phyloP scores from a whole-genome alignment of 2,329 filamentous ascomycete genomes.

The Colletotrichum caudatum region DNA sequence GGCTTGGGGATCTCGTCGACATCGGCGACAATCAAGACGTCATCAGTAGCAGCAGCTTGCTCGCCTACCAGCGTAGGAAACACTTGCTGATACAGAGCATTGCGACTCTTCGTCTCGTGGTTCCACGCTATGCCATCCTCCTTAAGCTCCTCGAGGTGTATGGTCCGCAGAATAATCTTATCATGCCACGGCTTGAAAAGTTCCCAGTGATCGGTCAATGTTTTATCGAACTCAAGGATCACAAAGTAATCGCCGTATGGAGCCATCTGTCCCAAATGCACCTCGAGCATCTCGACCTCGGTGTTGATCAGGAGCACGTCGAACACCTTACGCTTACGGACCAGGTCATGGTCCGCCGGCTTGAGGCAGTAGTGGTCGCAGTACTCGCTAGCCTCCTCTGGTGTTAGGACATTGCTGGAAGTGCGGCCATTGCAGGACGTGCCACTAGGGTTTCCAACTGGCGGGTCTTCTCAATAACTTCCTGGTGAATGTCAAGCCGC shows the following conservation, averaged over 20 bases:
- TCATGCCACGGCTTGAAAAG: constrained; percentile 64
- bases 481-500: constrained; percentile 21
- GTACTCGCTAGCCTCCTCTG: constrained; percentile 40
- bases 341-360: constrained; percentile 47
- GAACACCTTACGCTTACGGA: constrained; percentile 63
- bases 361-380: constrained; percentile 56
- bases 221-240: constrained; percentile 69
- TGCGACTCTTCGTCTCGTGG: constrained; percentile 64
- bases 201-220: constrained; percentile 68
- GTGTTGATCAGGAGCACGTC: constrained; percentile 73
- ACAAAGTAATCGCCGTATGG: constrained; percentile 74
- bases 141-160: constrained; percentile 33
- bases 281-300: constrained; percentile 75
- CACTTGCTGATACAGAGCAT: constrained; percentile 69
- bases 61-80: constrained; percentile 60
- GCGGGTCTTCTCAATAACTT: constrained; percentile 20
- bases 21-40: constrained; percentile 70
- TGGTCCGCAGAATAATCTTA: constrained; percentile 69
- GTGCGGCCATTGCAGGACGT: constrained; percentile 14
- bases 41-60: constrained; percentile 58
- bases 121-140: constrained; percentile 55
- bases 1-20: constrained; percentile 71
- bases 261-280: constrained; percentile 69
- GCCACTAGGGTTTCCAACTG: constrained; percentile 10
- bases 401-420: constrained; percentile 24